Evolutionary conservation across 345 rosid species (phyloP).

Genomic region (Salix suchowensis): DNA sequence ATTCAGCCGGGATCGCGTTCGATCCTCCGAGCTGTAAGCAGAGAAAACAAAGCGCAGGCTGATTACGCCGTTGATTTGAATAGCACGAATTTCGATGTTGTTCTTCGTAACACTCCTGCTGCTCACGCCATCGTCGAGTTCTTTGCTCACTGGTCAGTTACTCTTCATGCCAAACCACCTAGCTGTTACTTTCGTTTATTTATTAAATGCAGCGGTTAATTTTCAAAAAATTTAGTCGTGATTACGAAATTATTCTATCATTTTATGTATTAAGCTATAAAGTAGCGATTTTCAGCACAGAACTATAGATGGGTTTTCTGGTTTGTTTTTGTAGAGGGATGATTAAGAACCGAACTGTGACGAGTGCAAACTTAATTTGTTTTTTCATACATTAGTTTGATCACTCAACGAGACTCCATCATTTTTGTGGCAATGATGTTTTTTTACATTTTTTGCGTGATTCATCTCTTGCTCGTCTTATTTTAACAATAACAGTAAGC

Average conservation of each 20-base stretch:
- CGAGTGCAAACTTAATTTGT: background rate
- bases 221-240: background rate
- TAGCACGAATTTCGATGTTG: conserved; percentile 56
- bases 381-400: background rate
- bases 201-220: background rate
- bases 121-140: conserved; percentile 76
- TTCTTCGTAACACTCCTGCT: conserved; percentile 66
- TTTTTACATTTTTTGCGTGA: background rate
- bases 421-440: background rate
- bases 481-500: background rate
- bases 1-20: conserved; percentile 55
- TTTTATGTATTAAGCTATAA: background rate
- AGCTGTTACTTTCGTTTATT: background rate
- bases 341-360: background rate
- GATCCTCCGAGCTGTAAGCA: conserved; percentile 47
- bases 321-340: background rate
- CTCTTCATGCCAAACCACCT: background rate
- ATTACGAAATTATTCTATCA: background rate
- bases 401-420: background rate
- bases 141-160: conserved; percentile 79
- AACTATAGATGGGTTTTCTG: background rate
- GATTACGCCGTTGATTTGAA: conserved; percentile 76
- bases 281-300: background rate
- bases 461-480: background rate
- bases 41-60: conserved; percentile 13